Evolutionary conservation across 176 grass and related monocot species (phyloP).

Genomic region (Alloteropsis semialata): DNA sequence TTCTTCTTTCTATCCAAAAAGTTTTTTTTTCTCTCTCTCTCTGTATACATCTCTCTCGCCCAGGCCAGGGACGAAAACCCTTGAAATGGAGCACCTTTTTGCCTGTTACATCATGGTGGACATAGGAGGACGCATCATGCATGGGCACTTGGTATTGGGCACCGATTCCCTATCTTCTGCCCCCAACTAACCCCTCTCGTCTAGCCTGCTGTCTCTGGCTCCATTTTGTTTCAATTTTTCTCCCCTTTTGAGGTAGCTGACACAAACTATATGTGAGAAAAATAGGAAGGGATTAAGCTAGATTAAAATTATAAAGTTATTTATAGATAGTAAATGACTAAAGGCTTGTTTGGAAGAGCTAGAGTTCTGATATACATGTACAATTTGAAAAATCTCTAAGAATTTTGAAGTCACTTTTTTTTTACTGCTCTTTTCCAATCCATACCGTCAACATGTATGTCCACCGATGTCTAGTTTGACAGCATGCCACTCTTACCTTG

Average conservation of each 20-base stretch:
- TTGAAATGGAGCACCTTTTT: conserved; percentile 17
- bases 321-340: not conserved
- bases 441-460: not conserved
- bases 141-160: conserved; percentile 37
- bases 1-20: not conserved
- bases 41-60: too few species aligned
- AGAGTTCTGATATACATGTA: not conserved
- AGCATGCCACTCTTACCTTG: not conserved
- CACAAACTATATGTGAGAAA: not conserved
- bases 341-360: too few species aligned
- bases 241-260: not conserved
- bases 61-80: not conserved
- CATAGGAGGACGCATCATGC: conserved; percentile 22
- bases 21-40: not conserved
- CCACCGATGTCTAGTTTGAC: not conserved
- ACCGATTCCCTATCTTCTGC: conserved; percentile 13
- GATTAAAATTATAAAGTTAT: not conserved
- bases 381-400: not conserved
- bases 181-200: conserved; percentile 25
- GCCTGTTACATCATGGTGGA: conserved; percentile 30
- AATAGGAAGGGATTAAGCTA: not conserved
- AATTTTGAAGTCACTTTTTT: not conserved
- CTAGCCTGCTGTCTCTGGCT: not conserved
- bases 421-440: not conserved
- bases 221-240: not conserved